Percentiles rank a stretch among this genome's conserved stretches.
Evolutionary conservation across 2,329 filamentous ascomycete species (phyloP).

Genomic region (Aspergillus alliaceus): DNA sequence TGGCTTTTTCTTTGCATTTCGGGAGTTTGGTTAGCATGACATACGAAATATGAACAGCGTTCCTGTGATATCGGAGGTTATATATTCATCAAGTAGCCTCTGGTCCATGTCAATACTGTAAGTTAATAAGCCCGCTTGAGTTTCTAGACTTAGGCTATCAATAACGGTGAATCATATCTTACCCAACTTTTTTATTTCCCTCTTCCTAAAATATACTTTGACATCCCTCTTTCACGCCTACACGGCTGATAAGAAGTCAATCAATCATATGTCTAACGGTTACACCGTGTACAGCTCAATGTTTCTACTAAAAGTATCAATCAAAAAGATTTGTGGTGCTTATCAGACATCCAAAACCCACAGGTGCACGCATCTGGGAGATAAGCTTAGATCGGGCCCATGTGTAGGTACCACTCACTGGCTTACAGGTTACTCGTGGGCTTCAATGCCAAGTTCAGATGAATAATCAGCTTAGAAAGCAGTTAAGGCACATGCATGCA

Average conservation of each 20-base stretch:
- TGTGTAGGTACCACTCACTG: neutral
- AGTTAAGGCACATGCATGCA: neutral
- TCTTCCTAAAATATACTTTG: neutral
- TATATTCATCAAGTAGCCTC: too few relatives aligned
- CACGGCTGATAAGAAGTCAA: too few relatives aligned
- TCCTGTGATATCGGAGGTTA: neutral
- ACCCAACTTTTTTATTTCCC: neutral
- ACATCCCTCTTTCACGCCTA: neutral
- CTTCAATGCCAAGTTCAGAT: neutral
- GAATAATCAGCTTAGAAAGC: neutral
- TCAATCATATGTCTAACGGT: too few relatives aligned
- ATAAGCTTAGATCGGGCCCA: neutral
- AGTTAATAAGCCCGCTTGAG: neutral
- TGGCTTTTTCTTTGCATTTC: neutral
- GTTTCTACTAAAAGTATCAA: too few relatives aligned
- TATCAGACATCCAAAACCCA: too few relatives aligned
- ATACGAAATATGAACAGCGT: neutral
- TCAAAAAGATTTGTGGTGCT: too few relatives aligned
- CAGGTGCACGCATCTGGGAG: neutral
- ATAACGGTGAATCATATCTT: neutral
- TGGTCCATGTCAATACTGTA: neutral
- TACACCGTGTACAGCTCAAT: too few relatives aligned
- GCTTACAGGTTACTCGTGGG: neutral
- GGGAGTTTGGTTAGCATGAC: neutral
- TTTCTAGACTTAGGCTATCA: neutral